Conservation (phyloP, 108 stramenopile species). For the Nitzschia sp. region DNA sequence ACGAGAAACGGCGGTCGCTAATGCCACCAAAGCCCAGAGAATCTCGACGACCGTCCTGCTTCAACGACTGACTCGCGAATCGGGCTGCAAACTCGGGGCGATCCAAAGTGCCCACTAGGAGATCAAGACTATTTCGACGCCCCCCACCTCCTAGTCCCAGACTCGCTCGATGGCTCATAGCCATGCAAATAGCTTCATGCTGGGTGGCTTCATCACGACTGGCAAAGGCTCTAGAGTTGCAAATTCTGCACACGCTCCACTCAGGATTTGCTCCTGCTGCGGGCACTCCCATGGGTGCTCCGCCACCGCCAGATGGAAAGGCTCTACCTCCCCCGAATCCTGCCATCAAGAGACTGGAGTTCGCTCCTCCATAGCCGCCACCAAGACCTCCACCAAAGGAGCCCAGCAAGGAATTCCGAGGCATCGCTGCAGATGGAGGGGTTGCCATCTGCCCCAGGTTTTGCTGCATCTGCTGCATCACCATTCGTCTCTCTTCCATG, state of each 20-base stretch:
- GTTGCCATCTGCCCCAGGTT: constrained; percentile 18
- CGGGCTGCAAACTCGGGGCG: background rate
- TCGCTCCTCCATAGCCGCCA: constrained; percentile 1
- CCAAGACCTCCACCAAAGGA: constrained; percentile 20
- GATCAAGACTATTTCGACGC: constrained; percentile 32
- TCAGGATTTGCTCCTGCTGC: constrained; percentile 3
- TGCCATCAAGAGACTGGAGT: background rate
- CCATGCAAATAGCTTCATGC: constrained; percentile 25
- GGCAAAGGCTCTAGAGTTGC: constrained; percentile 55
- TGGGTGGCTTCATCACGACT: constrained; percentile 40
- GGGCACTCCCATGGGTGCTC: background rate
- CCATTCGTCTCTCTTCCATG: constrained; percentile 37
- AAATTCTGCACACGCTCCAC: constrained; percentile 52
- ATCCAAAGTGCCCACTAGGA: constrained; percentile 10
- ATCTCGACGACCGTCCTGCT: constrained; percentile 1
- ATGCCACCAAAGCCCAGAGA: constrained; percentile 3
- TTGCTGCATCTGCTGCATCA: constrained; percentile 40
- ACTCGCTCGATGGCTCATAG: background rate
- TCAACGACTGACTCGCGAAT: constrained; percentile 6
- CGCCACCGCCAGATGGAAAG: background rate
- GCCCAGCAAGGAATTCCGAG: constrained; percentile 29
- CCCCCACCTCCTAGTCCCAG: background rate
- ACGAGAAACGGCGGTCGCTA: background rate
- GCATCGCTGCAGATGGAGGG: background rate
- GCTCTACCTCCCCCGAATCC: background rate